Evolutionary conservation across 1,284 basidiomycete genomes (phyloP), one percentile per base, ranked within the genome.

Genomic region (Rhodofomes roseus): DNA sequence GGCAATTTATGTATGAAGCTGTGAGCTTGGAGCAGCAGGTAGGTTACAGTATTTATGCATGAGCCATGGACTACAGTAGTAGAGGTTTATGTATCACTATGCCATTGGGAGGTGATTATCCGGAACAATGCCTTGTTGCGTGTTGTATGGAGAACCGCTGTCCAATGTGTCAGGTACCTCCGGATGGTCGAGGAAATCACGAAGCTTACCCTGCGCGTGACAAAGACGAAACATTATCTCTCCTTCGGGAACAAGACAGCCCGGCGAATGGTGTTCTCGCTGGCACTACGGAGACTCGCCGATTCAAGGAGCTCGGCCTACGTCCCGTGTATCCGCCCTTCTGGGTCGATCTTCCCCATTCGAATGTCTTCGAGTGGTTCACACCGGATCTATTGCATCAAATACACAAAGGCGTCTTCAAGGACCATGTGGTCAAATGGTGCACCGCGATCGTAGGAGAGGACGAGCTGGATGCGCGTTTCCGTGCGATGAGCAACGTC

Each of bases 371-470:
- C 48, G 16, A 27, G 0, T 60, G 60, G 27, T 59, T 72, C 41
- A 67, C 69, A 4, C 71, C 69, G 1, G 67, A 73, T 52, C 53
- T 70, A 20, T 62, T 73, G 0, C 71, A 72, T 59, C 69, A 71
- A 55, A 61, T 72, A 1, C 64, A 71, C 55, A 67, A 72, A 56
- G 70, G 70, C 7, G 55, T 73, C 11, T 66, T 70, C 63, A 71
- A 71, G 41, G 69, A 71, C 56, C 71, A 74, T 56, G 59, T 73
- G 1, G 57, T 73, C 0, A 57, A 37, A 0, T 74, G 73, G 72
- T 64, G 61, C 29, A 31, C 58, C 8, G 39, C 56, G 1, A 12
- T 71, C 22, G 37, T 68, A 1, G 66, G 67, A 2, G 55, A 62
- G 12, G 55, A 65, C 6, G 70, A 68, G 31, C 23, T 72, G 1